Evolutionary conservation across 225 moss, liverwort and hornwort genomes (phyloP), one percentile per base, ranked within the genome.

Genomic region (Climacium dendroides): DNA sequence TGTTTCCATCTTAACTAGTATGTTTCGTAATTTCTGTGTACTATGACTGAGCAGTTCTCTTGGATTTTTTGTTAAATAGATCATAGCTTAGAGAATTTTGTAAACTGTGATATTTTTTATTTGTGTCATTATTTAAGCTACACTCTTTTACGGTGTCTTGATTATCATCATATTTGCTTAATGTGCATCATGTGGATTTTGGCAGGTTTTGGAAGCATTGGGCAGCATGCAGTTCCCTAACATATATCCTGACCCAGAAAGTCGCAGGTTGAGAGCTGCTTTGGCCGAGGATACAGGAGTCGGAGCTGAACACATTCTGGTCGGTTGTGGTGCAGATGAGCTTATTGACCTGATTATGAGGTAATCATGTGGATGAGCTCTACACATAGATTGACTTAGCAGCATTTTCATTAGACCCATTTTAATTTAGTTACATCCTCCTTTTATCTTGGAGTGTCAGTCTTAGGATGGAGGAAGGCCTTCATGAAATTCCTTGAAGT

Each of bases 271-370:
- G 90, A 95, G 97, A 89, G 95, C 95, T 88, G 97, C 97, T 35
- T 91, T 99, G 86, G 94, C 96, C 41, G 90, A 97, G 86, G 98
- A 99, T 64, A 95, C 97, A 34, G 98, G 97, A 85, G 16, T 99
- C 50, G 97, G 91, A 63, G 94, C 97, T 66, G 98, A 99, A 88
- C 95, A 99, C 84, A 99, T 99, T 94, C 60, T 99, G 74, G 96
- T 97, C 48, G 98, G 98, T 63, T 99, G 98, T 73, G 98, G 97
- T 79, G 98, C 98, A 47, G 98, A 99, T 91, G 98, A 99, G 88
- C 96, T 99, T 62, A 99, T 99, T 83, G 98, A 99, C 91, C 95
- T 99, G 54, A 95, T 99, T 65, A 99, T 99, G 98, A 95, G 98
- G 98, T 98, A 92, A 45, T 61, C 39, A 58, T 85, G 23, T 75